Conservation (phyloP, 257 asterid genomes). For the Plantago ovata region DNA sequence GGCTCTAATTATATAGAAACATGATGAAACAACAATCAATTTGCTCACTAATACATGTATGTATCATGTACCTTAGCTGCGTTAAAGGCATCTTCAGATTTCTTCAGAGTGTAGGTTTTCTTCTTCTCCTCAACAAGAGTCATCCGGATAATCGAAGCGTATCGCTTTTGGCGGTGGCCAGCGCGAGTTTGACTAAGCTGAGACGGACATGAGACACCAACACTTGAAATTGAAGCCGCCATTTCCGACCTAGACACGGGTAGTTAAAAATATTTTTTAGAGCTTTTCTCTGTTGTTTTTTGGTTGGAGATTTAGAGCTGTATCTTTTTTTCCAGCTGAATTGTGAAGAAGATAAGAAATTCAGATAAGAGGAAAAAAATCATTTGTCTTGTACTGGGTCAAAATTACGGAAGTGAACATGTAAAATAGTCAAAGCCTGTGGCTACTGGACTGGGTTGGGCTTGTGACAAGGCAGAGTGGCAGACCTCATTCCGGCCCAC, state of each 20-base stretch:
- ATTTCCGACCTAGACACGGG: constrained; percentile 20
- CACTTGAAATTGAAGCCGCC: constrained; percentile 54
- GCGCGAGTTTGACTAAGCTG: constrained; percentile 28
- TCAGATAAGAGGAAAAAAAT: constrained; percentile 23
- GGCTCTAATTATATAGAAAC: not conserved
- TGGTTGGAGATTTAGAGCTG: not conserved
- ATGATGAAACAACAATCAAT: not conserved
- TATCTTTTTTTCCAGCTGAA: constrained; percentile 3
- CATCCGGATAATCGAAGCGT: constrained; percentile 54
- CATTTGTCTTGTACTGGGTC: not conserved
- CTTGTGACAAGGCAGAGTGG: constrained; percentile 13
- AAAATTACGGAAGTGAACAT: too few species aligned
- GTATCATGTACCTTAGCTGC: constrained; percentile 69
- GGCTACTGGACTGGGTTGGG: constrained; percentile 18
- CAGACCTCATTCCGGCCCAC: not conserved
- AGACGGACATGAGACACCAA: constrained; percentile 37
- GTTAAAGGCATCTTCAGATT: constrained; percentile 91
- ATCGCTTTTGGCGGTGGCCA: constrained; percentile 32
- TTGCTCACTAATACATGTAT: not conserved
- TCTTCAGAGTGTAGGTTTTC: constrained; percentile 68
- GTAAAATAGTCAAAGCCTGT: too few species aligned
- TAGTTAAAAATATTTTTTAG: too few species aligned
- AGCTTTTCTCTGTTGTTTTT: not conserved
- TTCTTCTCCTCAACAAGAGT: constrained; percentile 68
- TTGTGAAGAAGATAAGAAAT: constrained; percentile 41